Base-by-base conservation (phyloP, 371 early-diverging fungal genomes). In the Rhizopus stolonifer region DNA sequence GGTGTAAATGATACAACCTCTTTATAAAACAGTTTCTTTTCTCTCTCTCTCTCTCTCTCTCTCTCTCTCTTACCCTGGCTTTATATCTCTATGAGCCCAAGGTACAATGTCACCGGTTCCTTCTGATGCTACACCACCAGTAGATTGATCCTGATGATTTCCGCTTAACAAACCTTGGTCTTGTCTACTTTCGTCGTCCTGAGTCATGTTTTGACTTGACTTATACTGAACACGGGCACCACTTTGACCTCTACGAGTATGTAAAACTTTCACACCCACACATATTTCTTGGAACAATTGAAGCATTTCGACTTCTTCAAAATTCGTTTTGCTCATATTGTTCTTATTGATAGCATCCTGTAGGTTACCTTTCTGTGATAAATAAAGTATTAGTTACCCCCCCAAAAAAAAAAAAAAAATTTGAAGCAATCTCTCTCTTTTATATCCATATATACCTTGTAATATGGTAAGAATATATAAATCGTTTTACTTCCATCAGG, bases 21-120 rank as follows among this genome's bases (percentile, higher is more conserved):
- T n/a, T n/a, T n/a, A n/a, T n/a, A n/a, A n/a, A n/a, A n/a, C n/a
- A n/a, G n/a, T n/a, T n/a, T n/a, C n/a, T n/a, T n/a, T n/a, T n/a
- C n/a, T n/a, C n/a, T n/a, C n/a, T n/a, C n/a, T n/a, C n/a, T n/a
- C n/a, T n/a, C n/a, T n/a, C n/a, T n/a, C n/a, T n/a, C n/a, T n/a
- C n/a, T n/a, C n/a, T n/a, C n/a, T n/a, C n/a, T n/a, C 34, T 62
- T 81, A 84, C 74, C 79, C 89, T n/a, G 88, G 89, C 59, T 91
- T 91, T 52, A 91, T 87, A 57, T 91, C 91, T 21, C 91, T 72
- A 61, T 91, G 91, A 21, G 85, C 87, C 72, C 81, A 88, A 2
- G 84, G 80, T 40, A 78, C 68, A 51, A 69, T 49, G 3, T 68
- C 60, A 8, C 42, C 42, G 10, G 18, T 42, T 10, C 42, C 42